Evolutionary conservation across 306 rosid species (phyloP).

Genomic region (Quercus rubra): DNA sequence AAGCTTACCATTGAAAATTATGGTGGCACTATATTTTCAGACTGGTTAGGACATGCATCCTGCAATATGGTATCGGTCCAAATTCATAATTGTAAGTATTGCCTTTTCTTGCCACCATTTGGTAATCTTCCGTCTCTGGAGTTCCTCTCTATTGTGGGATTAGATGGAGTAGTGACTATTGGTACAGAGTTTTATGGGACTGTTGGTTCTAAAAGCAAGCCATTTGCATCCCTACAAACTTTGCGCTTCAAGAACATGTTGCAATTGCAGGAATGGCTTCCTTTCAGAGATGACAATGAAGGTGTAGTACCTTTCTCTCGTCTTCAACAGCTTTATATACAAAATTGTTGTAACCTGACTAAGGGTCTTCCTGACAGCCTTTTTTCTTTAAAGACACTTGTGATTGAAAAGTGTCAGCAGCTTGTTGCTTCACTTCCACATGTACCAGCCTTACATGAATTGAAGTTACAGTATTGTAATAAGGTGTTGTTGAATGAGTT

Average conservation of each 20-base stretch:
- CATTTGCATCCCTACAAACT: background rate
- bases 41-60: constrained; percentile 6
- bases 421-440: too few species aligned
- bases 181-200: constrained; percentile 3
- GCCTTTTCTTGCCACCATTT: constrained; percentile 6
- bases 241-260: constrained; percentile 2
- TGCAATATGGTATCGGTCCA: background rate
- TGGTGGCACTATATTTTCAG: constrained; percentile 15
- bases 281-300: too few species aligned
- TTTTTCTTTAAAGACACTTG: too few species aligned
- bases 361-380: too few species aligned
- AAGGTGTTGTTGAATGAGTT: too few species aligned
- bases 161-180: background rate
- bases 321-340: too few species aligned
- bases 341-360: too few species aligned
- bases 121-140: constrained; percentile 5
- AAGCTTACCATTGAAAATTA: constrained; percentile 5
- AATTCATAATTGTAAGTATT: background rate
- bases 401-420: too few species aligned
- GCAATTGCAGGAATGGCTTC: too few species aligned
- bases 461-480: too few species aligned
- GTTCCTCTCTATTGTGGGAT: background rate
- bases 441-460: too few species aligned
- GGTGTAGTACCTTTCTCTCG: too few species aligned
- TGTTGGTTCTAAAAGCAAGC: background rate